A percentile compares a stretch with the other conserved stretches of the same genome.
Evolutionary conservation across 805 yeast species (phyloP).

Genomic region (Candida vartiovaarae): DNA sequence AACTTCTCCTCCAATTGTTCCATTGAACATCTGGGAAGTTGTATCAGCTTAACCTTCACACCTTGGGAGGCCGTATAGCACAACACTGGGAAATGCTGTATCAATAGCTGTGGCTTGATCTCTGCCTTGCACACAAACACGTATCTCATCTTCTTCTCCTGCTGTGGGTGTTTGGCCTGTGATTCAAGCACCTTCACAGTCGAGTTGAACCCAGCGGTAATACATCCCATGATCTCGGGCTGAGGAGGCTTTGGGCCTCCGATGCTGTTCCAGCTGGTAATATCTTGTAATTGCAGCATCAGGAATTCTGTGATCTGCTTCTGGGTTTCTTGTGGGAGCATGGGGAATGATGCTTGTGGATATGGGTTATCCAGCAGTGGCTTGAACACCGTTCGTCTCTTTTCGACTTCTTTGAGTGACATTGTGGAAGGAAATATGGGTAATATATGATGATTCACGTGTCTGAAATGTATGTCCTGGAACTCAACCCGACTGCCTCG

Average conservation of each 20-base stretch:
- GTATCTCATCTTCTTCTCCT: conserved; percentile 11
- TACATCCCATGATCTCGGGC: conserved; percentile 11
- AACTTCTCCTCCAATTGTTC: conserved; percentile 26
- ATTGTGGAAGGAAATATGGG: not conserved
- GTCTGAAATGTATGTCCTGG: no score
- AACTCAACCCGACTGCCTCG: no score
- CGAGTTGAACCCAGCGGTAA: conserved; percentile 48
- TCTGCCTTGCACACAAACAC: conserved; percentile 61
- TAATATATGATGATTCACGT: no score
- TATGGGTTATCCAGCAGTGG: conserved; percentile 62
- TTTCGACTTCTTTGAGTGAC: conserved; percentile 44
- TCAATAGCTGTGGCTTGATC: conserved; percentile 40
- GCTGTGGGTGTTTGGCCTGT: conserved; percentile 27
- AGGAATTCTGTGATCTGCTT: conserved; percentile 32
- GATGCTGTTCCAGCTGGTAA: conserved; percentile 17
- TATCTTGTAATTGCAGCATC: conserved; percentile 27
- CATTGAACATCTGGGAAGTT: conserved; percentile 42
- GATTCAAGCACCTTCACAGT: conserved; percentile 41
- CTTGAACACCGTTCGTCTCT: conserved; percentile 50
- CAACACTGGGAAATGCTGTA: conserved; percentile 53
- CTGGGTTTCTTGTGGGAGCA: conserved; percentile 32
- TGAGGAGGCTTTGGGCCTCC: conserved; percentile 6
- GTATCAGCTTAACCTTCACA: conserved; percentile 43
- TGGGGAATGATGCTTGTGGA: conserved; percentile 40
- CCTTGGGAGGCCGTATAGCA: conserved; percentile 35